Conservation (phyloP, 2,329 filamentous ascomycete genomes). For the Xylogone sp. region DNA sequence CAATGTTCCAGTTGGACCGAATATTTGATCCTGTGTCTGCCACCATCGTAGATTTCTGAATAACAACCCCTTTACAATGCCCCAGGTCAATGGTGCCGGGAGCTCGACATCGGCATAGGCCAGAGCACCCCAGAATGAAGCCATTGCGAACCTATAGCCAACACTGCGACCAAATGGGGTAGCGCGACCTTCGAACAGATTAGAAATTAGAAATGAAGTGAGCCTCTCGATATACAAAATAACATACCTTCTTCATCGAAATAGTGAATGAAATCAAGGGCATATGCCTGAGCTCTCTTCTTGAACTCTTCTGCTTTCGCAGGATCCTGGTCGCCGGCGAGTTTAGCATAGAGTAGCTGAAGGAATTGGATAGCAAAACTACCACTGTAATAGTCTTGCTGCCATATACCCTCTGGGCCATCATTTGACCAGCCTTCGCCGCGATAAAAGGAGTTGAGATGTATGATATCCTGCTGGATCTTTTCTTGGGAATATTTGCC, state of each 20-base stretch:
- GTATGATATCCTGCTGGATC: slow-evolving; percentile 71
- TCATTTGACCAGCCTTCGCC: slow-evolving; percentile 81
- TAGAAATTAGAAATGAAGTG: not conserved
- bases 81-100: slow-evolving; percentile 70
- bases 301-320: slow-evolving; percentile 66
- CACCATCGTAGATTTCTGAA: slow-evolving; percentile 75
- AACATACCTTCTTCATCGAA: slow-evolving; percentile 61
- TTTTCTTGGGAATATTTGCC: slow-evolving; percentile 66
- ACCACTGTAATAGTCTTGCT: slow-evolving; percentile 84
- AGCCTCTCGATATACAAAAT: slow-evolving; percentile 1
- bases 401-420: slow-evolving; percentile 72
- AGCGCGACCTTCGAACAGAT: slow-evolving; percentile 43
- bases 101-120: slow-evolving; percentile 74
- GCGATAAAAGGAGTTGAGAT: slow-evolving; percentile 78
- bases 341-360: slow-evolving; percentile 71
- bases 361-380: slow-evolving; percentile 80
- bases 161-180: slow-evolving; percentile 77
- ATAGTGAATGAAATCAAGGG: slow-evolving; percentile 71
- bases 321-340: slow-evolving; percentile 64
- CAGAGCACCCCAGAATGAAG: slow-evolving; percentile 76
- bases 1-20: slow-evolving; percentile 69
- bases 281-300: slow-evolving; percentile 61
- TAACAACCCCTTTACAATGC: slow-evolving; percentile 73
- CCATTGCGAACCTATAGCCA: slow-evolving; percentile 81
- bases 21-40: slow-evolving; percentile 71